A percentile compares a stretch with the other conserved stretches of the same genome.
phyloP scores from a whole-genome alignment of 306 rosid genomes.

The Malus sieversii region DNA sequence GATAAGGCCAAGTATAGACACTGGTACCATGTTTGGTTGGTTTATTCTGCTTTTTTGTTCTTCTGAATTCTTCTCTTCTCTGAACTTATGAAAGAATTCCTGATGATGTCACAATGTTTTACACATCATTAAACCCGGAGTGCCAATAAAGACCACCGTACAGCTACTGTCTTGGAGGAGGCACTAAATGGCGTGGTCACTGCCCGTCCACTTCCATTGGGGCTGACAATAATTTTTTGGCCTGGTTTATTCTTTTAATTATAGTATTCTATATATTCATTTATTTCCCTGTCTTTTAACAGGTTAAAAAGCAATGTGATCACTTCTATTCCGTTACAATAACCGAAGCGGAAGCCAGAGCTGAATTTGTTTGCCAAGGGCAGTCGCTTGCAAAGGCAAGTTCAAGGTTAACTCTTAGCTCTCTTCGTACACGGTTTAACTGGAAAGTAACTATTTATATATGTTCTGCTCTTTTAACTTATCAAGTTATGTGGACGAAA shows the following conservation, averaged over 20 bases:
- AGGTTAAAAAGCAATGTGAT: slow-evolving; percentile 95
- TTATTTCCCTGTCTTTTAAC: slow-evolving; percentile 18
- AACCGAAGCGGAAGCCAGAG: slow-evolving; percentile 69
- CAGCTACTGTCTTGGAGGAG: slow-evolving; percentile 83
- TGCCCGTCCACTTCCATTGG: too few relatives aligned
- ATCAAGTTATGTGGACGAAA: not conserved
- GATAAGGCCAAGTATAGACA: not conserved
- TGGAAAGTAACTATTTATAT: not conserved
- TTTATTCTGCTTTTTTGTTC: not conserved
- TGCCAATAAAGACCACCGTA: slow-evolving; percentile 93
- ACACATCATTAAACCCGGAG: slow-evolving; percentile 72
- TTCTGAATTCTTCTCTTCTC: not conserved
- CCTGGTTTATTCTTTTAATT: not conserved
- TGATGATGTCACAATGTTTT: not conserved
- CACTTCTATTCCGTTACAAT: slow-evolving; percentile 82
- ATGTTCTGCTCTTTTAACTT: not conserved
- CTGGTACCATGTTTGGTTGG: slow-evolving; percentile 51
- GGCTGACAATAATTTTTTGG: not conserved
- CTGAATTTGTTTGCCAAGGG: slow-evolving; percentile 93
- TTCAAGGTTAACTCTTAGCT: slow-evolving; percentile 57
- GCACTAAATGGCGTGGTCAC: slow-evolving; percentile 57
- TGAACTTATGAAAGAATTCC: not conserved
- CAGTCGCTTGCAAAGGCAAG: slow-evolving; percentile 88
- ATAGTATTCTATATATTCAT: not conserved
- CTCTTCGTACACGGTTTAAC: not conserved